Evolutionary conservation across 345 rosid species (phyloP).

Genomic region (Syzygium jambos): DNA sequence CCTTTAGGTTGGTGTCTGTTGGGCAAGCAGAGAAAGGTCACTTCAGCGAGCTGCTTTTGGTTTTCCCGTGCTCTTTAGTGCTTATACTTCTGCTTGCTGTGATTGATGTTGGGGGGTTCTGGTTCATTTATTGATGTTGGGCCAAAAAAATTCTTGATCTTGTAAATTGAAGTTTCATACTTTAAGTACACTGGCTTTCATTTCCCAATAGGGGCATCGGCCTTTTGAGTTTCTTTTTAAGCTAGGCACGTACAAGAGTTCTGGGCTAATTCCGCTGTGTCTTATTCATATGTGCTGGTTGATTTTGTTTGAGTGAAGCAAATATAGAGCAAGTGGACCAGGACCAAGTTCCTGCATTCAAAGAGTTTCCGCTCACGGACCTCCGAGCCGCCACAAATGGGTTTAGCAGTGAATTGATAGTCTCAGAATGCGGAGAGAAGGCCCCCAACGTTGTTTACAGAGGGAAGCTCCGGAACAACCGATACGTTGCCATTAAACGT

Average conservation of each 20-base stretch:
- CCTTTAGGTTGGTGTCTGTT: not conserved
- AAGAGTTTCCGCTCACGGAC: slow-evolving; percentile 61
- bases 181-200: not conserved
- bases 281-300: not conserved
- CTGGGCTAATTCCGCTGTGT: not conserved
- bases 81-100: not conserved
- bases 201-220: not conserved
- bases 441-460: slow-evolving; percentile 90
- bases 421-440: slow-evolving; percentile 95
- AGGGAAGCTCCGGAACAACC: slow-evolving; percentile 65
- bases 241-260: not conserved
- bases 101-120: not conserved
- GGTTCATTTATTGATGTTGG: not conserved
- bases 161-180: not conserved
- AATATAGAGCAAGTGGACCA: slow-evolving; percentile 33
- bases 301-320: slow-evolving; percentile 17
- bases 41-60: not conserved
- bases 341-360: slow-evolving; percentile 46
- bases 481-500: slow-evolving; percentile 73
- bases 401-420: slow-evolving; percentile 60
- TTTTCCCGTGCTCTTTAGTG: not conserved
- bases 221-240: not conserved
- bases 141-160: not conserved
- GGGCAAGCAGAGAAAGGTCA: not conserved
- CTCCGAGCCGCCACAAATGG: slow-evolving; percentile 79